Base-by-base conservation (phyloP, 148 eudicot species). In the Camellia granthamiana region DNA sequence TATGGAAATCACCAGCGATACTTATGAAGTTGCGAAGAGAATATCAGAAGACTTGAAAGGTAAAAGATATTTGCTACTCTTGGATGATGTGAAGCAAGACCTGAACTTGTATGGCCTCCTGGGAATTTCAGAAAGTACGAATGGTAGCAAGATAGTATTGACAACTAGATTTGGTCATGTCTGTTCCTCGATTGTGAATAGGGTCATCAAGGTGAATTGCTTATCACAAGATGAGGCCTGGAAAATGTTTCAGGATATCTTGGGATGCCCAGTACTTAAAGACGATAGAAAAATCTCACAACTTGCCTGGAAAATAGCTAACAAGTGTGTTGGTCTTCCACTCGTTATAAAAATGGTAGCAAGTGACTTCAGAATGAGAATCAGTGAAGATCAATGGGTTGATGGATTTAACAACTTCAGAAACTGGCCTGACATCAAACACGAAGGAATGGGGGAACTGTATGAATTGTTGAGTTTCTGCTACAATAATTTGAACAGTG, bases 141-240 rank as follows among this genome's bases (percentile, higher is more conserved):
- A 43, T 42, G 72, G 77, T 5, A 72, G 82, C 82, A 80, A 80
- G n/a, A 49, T 72, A 62, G 82, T 80, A 21, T 47, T 72, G 77
- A 80, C 82, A 61, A 72, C 82, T 21, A 80, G 69, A 80, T 62
- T 21, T 11, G 18, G 6, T 13, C 77, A 63, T 38, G 82, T 80
- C 60, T 52, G 71, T 5, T 55, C 58, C 8, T 62, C 61, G 14
- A 15, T 64, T 6, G 59, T 73, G 42, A 30, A 63, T 52, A 61
- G 58, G n/a, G 21, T 42, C 7, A 3, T 74, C 67, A 56, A 62
- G 18, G 77, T 72, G 15, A 47, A 47, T 14, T 12, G 21, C 23
- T 80, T 80, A 16, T 7, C 77, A 2, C 10, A 30, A 49, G 30
- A 74, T 23, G 82, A 80, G 51, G 55, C 82, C 8, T 80, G 77